phyloP scores from a whole-genome alignment of 129 eudicot species.

The Tagetes erecta region DNA sequence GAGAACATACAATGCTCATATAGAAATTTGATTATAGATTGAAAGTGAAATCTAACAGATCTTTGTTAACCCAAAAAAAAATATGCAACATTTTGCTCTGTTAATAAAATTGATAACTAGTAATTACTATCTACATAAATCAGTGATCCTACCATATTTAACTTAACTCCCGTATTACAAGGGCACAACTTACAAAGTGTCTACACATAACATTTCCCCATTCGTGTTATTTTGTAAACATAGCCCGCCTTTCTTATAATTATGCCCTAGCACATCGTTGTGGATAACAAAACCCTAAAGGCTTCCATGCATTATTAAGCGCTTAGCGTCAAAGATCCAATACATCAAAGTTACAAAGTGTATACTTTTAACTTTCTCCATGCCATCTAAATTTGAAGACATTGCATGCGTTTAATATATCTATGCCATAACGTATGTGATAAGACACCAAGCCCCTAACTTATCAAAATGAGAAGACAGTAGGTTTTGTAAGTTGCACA shows the following conservation, averaged over 20 bases:
- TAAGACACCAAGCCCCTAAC: slow-evolving; percentile 24
- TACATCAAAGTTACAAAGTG: slow-evolving; percentile 4
- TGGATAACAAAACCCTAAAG: neutral
- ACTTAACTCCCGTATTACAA: neutral
- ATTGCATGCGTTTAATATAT: neutral
- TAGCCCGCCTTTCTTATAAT: neutral
- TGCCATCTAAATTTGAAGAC: neutral
- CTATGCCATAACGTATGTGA: slow-evolving; percentile 6
- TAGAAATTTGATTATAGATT: neutral
- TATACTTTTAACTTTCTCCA: slow-evolving; percentile 25
- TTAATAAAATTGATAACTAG: slow-evolving; percentile 4
- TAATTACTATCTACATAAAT: slow-evolving; percentile 10
- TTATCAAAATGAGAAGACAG: slow-evolving; percentile 10
- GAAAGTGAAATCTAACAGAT: slow-evolving; percentile 12
- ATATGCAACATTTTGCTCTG: neutral
- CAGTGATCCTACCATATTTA: slow-evolving; percentile 16
- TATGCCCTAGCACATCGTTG: neutral
- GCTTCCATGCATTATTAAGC: slow-evolving; percentile 11
- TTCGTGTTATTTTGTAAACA: neutral
- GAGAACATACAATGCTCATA: neutral
- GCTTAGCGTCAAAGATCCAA: slow-evolving; percentile 10
- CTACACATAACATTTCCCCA: slow-evolving; percentile 18
- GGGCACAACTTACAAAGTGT: slow-evolving; percentile 9
- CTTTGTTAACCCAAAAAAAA: neutral
- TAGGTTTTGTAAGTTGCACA: slow-evolving; percentile 3